Base-by-base conservation (phyloP, 345 rosid species). In the Eucalyptus leucophloia region DNA sequence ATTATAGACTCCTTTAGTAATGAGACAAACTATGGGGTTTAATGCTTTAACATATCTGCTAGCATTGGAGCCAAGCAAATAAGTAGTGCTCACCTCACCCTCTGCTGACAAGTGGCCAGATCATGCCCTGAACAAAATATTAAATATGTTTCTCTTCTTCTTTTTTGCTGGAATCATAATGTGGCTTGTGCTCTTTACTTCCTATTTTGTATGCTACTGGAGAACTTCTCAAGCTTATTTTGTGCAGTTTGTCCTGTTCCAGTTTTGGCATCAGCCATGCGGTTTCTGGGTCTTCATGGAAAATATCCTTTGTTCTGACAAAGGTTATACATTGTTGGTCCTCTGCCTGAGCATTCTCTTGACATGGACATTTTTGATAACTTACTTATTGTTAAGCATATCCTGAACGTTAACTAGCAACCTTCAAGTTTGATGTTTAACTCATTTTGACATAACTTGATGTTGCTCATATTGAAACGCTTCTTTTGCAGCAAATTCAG, bases 191-290 rank as follows among this genome's bases (percentile, higher is more conserved):
- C 65, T 88, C n/a, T 87, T 19, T 86, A 13, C 81, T 47, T 87
- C 87, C 89, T 82, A 9, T 89, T 77, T 37, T 77, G 83, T 77
- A 77, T 23, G 42, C 42, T 77, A 77, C 47, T 40, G 83, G 83
- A 40, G 83, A 77, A 77, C 47, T 88, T 89, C 83, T 91, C 88
- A 90, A 89, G 89, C 87, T 93, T 89, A 91, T 80, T 89, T 90
- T 89, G 91, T 92, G 94, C 95, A 91, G 94, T 92, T 91, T 88
- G 40, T 92, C 91, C 53, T 92, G 91, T 91, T 90, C 89, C 92
- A 89, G 93, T 90, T 91, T 89, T 90, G 95, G 90, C 21, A 88
- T 83, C 92, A 94, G 94, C 92, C 88, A 90, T 90, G 93, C 92
- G 89, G 88, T 93, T 92, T 90, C 89, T 86, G 87, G 90, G 69